Percentiles rank a stretch among this genome's conserved stretches.
phyloP scores from a whole-genome alignment of 2,329 filamentous ascomycete genomes.

The Ophiostoma triangulosporum region DNA sequence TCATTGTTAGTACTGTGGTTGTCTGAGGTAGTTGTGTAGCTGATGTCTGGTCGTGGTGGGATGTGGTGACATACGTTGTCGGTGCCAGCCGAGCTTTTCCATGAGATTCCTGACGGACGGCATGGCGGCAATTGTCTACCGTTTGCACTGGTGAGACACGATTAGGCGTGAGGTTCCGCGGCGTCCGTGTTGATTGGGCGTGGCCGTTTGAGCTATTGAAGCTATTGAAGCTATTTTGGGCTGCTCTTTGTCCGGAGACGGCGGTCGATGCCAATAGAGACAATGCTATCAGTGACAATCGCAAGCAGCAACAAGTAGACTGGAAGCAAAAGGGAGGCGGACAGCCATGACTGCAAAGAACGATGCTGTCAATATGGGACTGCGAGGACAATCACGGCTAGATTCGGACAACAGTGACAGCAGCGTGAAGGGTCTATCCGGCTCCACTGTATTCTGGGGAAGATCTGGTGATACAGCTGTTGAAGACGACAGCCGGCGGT shows the following conservation, averaged over 20 bases:
- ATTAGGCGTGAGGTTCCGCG: neutral
- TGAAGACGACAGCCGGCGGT: too few species aligned
- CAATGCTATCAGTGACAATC: neutral
- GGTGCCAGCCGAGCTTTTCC: conserved; percentile 15
- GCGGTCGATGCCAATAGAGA: neutral
- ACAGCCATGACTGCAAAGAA: neutral
- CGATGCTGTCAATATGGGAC: neutral
- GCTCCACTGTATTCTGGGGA: neutral
- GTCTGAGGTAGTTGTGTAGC: too few species aligned
- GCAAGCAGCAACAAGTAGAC: neutral
- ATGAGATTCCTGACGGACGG: conserved; percentile 14
- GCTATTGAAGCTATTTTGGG: neutral
- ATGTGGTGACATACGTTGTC: conserved; percentile 13
- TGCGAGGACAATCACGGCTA: neutral
- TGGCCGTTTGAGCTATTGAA: neutral
- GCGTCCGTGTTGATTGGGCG: neutral
- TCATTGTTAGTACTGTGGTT: neutral
- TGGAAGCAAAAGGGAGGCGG: neutral
- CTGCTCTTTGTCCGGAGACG: neutral
- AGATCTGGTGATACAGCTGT: too few species aligned
- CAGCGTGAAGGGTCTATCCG: neutral
- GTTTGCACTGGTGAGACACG: neutral
- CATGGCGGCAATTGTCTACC: conserved; percentile 7
- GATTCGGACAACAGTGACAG: neutral
- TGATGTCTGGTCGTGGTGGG: too few species aligned